Percentiles rank a stretch among this genome's conserved stretches.
These are phyloP conservation scores for Nicotiana attenuata DNA, from an alignment of 257 asterid genomes.

Conservation along the genomic window DNA sequence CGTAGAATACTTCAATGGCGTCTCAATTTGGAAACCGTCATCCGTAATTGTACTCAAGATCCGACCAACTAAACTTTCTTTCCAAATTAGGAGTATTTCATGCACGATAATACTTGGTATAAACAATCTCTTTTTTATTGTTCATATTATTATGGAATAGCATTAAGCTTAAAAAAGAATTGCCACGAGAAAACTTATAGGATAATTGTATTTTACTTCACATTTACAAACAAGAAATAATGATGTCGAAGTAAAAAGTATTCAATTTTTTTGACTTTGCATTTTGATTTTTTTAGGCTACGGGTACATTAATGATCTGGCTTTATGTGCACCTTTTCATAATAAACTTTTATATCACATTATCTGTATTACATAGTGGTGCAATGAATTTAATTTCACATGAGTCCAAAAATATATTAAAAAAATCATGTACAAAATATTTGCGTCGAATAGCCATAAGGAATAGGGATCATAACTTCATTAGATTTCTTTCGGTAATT, in stretches of 20 bases:
- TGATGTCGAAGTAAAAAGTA: no score
- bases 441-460: no score
- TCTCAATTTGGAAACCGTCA: background rate
- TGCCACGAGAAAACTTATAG: no score
- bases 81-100: background rate
- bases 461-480: no score
- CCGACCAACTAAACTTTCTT: background rate
- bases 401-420: background rate
- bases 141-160: no score
- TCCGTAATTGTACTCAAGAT: background rate
- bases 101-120: background rate
- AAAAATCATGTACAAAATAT: no score
- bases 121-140: background rate
- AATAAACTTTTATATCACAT: background rate
- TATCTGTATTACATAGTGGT: background rate
- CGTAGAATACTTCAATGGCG: background rate
- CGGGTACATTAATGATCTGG: background rate
- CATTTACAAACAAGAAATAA: no score
- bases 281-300: no score
- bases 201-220: no score
- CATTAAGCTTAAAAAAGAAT: no score
- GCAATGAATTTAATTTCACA: background rate
- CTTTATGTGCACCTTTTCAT: background rate
- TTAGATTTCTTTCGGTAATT: no score
- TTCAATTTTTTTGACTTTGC: no score